Evolutionary conservation across 2,329 filamentous ascomycete genomes (phyloP), one percentile per base, ranked within the genome.

Genomic region (Penicillium occitanis): DNA sequence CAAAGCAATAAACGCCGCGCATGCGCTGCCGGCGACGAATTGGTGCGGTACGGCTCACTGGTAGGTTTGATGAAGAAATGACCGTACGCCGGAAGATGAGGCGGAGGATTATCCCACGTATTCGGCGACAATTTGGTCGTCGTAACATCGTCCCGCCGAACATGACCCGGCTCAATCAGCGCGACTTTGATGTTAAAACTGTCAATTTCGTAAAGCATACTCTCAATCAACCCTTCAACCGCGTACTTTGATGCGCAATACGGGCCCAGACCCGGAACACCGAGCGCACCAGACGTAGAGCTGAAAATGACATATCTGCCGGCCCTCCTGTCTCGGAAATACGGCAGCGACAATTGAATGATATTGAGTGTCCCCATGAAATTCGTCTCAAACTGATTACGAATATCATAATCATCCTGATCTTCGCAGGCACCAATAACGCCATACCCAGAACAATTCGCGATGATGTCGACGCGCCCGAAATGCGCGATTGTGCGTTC

Each of bases 161-260:
- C 91, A 70, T 97, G 86, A 0, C 93, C 93, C 0, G 94, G 93
- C 73, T 97, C 92, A 0, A 98, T 93, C 5, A 99, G 85, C 1
- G 94, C 97, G 0, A 92, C 92, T 78, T 96, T 97, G 77, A 98
- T 91, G 75, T 95, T 94, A 79, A 96, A 97, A 0, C 84, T 82
- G 69, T 97, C 93, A 44, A 96, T 90, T 76, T 99, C 95, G 78
- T 98, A 98, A 17, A 97, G 85, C 91, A 99, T 94, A 17, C 92
- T 93, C 78, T 99, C 95, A 71, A 98, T 93, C 63, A 99, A 82
- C 0, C 94, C 95, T 76, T 99, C 95, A 3, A 97, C 92, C 0
- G 95, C 95, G 78, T 97, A 98, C 77, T 98, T 99, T 17, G 93
- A 97, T 1, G 95, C 95, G 78, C 94, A 98, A 75, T 97, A 98